phyloP scores from a whole-genome alignment of 129 eudicot genomes.

The Ambrosia trifida region DNA sequence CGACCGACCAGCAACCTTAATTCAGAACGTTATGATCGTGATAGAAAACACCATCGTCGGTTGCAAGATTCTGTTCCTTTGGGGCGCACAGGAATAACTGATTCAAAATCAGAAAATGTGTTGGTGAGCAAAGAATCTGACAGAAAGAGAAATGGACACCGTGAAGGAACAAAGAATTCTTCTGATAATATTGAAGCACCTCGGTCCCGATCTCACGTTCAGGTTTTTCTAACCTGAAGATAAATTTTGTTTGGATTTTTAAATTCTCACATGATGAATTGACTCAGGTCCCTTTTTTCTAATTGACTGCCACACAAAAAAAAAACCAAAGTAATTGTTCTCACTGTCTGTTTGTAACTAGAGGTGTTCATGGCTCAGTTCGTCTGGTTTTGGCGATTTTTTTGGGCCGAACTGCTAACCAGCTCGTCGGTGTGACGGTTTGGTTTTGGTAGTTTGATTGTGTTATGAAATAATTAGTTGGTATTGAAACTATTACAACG shows the following conservation, averaged over 20 bases:
- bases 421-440: too few relatives aligned
- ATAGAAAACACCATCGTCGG: constrained; percentile 49
- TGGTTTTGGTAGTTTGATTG: too few relatives aligned
- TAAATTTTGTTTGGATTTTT: too few relatives aligned
- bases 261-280: constrained; percentile 2
- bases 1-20: constrained; percentile 35
- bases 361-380: too few relatives aligned
- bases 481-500: too few relatives aligned
- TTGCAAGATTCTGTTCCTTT: constrained; percentile 56
- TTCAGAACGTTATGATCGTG: constrained; percentile 43
- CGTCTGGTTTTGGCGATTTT: too few relatives aligned
- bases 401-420: too few relatives aligned
- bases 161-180: constrained; percentile 49
- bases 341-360: background rate
- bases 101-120: constrained; percentile 40
- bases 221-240: constrained; percentile 50
- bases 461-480: too few relatives aligned
- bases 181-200: constrained; percentile 44
- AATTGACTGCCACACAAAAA: background rate
- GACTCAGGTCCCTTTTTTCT: constrained; percentile 3
- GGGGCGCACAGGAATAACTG: constrained; percentile 36
- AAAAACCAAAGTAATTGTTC: background rate
- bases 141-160: constrained; percentile 38
- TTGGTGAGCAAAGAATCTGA: constrained; percentile 41
- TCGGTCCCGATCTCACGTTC: constrained; percentile 53